A percentile compares a stretch with the other conserved stretches of the same genome.
Evolutionary conservation across 2,329 filamentous ascomycete genomes (phyloP).

Genomic region (Pseudogymnoascus verrucosus): DNA sequence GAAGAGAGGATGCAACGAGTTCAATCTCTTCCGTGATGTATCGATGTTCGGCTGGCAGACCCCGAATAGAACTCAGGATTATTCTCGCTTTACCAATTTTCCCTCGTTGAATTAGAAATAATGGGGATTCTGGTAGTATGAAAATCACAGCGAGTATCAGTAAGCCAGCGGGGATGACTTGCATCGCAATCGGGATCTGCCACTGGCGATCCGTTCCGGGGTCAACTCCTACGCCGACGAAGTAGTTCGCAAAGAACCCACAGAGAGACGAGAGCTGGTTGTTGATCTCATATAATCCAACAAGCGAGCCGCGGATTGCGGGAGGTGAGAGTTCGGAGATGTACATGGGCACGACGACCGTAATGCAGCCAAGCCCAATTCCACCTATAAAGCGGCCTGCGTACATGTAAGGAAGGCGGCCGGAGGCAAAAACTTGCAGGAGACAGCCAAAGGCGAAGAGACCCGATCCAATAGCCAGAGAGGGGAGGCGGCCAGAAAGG

Average conservation of each 20-base stretch:
- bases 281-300: constrained; percentile 24
- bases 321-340: constrained; percentile 24
- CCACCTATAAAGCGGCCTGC: constrained; percentile 21
- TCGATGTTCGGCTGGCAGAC: not conserved
- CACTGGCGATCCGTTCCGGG: constrained; percentile 20
- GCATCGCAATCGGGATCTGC: constrained; percentile 30
- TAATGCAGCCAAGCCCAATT: constrained; percentile 20
- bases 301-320: constrained; percentile 20
- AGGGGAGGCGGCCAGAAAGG: constrained; percentile 11
- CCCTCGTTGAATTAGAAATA: constrained; percentile 45
- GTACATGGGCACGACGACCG: constrained; percentile 22
- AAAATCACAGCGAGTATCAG: constrained; percentile 34
- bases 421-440: constrained; percentile 1
- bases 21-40: constrained; percentile 8
- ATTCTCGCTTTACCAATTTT: not conserved
- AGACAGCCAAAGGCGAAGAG: not conserved
- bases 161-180: constrained; percentile 27
- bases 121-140: constrained; percentile 62
- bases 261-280: constrained; percentile 20
- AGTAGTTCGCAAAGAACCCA: constrained; percentile 23
- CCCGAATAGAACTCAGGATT: constrained; percentile 1
- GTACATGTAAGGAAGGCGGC: constrained; percentile 21
- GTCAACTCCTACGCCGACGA: constrained; percentile 17
- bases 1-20: not conserved
- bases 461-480: not conserved